Conservation (phyloP, 495 filamentous ascomycete species). For the Hyaloscypha bicolor region DNA sequence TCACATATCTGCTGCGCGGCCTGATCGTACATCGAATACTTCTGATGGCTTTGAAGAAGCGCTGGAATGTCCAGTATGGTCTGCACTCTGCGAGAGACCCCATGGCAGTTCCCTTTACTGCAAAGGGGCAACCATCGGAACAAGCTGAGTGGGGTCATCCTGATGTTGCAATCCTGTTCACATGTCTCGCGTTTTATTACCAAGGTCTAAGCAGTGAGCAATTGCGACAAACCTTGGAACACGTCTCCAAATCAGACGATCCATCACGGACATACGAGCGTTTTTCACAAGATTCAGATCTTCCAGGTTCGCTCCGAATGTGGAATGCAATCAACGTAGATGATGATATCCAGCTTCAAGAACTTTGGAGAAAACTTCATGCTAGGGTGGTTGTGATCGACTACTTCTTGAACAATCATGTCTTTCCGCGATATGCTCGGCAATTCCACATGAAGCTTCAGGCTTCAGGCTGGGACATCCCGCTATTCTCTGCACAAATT, state of each 20-base stretch:
- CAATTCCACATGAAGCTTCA: slow-evolving; percentile 57
- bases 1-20: slow-evolving; percentile 43
- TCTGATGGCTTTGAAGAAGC: slow-evolving; percentile 40
- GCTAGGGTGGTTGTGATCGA: slow-evolving; percentile 45
- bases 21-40: slow-evolving; percentile 45
- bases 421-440: slow-evolving; percentile 54
- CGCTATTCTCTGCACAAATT: slow-evolving; percentile 32
- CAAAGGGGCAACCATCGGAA: slow-evolving; percentile 43
- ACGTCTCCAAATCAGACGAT: slow-evolving; percentile 50
- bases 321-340: slow-evolving; percentile 55
- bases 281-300: slow-evolving; percentile 28
- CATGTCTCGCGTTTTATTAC: slow-evolving; percentile 47
- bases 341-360: slow-evolving; percentile 45
- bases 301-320: slow-evolving; percentile 45
- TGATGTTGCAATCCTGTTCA: slow-evolving; percentile 46
- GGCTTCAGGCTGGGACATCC: slow-evolving; percentile 57
- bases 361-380: slow-evolving; percentile 44
- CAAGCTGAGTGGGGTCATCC: slow-evolving; percentile 47
- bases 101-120: slow-evolving; percentile 49
- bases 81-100: slow-evolving; percentile 42
- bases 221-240: slow-evolving; percentile 38
- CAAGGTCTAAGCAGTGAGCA: slow-evolving; percentile 38
- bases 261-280: slow-evolving; percentile 50
- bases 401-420: slow-evolving; percentile 55
- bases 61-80: slow-evolving; percentile 51